These are phyloP conservation scores for Camelina hispida DNA, from an alignment of 345 rosid genomes.

Conservation along the genomic window DNA sequence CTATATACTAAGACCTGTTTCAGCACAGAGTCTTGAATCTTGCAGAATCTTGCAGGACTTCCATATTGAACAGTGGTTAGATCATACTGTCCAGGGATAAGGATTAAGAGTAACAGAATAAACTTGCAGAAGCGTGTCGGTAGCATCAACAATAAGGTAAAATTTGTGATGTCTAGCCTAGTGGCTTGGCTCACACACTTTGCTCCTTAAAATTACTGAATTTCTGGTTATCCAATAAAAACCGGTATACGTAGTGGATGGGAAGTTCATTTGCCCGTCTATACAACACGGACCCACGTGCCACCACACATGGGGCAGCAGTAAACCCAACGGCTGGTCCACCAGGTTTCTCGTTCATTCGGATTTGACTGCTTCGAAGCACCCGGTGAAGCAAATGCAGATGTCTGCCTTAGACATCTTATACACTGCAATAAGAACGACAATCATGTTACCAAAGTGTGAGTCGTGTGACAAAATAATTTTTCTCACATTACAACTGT, in stretches of 20 bases:
- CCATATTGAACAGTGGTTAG: neutral
- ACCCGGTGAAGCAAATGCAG: constrained; percentile 79
- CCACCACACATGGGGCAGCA: constrained; percentile 99
- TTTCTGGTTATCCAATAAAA: neutral
- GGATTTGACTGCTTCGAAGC: constrained; percentile 55
- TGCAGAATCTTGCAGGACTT: neutral
- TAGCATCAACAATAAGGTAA: neutral
- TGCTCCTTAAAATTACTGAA: constrained; percentile 14
- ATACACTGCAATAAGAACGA: constrained; percentile 66
- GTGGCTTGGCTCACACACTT: constrained; percentile 13
- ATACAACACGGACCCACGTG: constrained; percentile 95
- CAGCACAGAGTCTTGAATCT: neutral
- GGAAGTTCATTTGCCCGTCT: constrained; percentile 28
- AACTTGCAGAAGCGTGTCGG: neutral
- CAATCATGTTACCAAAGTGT: constrained; percentile 17
- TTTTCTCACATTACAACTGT: neutral
- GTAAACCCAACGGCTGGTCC: constrained; percentile 97
- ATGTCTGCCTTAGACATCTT: constrained; percentile 96
- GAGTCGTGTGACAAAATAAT: neutral
- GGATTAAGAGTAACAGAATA: neutral
- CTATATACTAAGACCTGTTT: constrained; percentile 28
- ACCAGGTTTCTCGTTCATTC: constrained; percentile 79
- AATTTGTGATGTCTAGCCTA: neutral
- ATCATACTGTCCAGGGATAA: neutral
- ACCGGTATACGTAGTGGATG: neutral